Evolutionary conservation across 2,329 filamentous ascomycete genomes (phyloP).

Genomic region (Davidsoniella neocaledoniae): DNA sequence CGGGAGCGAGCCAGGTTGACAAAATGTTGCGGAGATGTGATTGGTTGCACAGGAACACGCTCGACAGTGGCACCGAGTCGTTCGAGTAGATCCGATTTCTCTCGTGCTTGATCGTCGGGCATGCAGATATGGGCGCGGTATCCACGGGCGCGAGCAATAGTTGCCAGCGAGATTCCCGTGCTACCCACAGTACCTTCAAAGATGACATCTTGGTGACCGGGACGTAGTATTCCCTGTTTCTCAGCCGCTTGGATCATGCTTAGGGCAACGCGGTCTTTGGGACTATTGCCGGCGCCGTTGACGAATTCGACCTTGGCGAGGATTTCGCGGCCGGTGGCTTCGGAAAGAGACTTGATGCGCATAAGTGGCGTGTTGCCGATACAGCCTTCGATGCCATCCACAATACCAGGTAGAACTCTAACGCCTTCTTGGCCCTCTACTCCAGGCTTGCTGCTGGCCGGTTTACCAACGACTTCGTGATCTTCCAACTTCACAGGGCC

Average conservation of each 20-base stretch:
- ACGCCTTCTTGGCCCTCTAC: conserved; percentile 17
- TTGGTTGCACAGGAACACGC: conserved; percentile 76
- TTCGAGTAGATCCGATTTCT: conserved; percentile 77
- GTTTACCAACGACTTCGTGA: conserved; percentile 4
- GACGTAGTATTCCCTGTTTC: conserved; percentile 54
- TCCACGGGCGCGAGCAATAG: conserved; percentile 70
- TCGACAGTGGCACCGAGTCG: conserved; percentile 89
- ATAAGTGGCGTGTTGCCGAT: conserved; percentile 91
- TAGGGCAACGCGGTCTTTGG: conserved; percentile 88
- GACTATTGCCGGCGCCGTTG: conserved; percentile 83
- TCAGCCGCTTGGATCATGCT: conserved; percentile 79
- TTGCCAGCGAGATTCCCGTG: conserved; percentile 87
- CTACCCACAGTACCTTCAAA: conserved; percentile 96
- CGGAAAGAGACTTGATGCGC: conserved; percentile 67
- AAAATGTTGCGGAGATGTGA: conserved; percentile 84
- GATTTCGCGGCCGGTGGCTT: conserved; percentile 75
- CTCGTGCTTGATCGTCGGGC: conserved; percentile 75
- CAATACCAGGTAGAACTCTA: conserved; percentile 23
- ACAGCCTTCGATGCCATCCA: conserved; percentile 71
- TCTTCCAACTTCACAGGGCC: conserved; percentile 24
- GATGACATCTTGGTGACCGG: conserved; percentile 76
- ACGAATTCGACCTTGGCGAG: conserved; percentile 92
- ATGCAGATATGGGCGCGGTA: conserved; percentile 95
- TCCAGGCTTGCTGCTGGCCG: conserved; percentile 15
- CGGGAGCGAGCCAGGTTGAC: conserved; percentile 76